These are phyloP conservation scores for Sarcodon sp. DNA, from an alignment of 768 basidiomycete species.

Conservation along the genomic window DNA sequence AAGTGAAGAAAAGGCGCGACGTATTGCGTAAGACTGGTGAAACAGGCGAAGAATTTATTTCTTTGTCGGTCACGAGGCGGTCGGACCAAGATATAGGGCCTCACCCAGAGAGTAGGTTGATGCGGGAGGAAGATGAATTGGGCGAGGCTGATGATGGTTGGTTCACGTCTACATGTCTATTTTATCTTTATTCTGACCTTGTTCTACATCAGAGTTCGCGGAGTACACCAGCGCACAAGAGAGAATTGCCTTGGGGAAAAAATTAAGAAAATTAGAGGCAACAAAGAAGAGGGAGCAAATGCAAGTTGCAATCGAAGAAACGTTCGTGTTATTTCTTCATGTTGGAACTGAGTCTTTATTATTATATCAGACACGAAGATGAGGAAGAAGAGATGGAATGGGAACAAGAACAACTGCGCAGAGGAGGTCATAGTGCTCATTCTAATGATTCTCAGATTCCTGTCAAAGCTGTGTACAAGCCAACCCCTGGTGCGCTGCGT, in stretches of 20 bases:
- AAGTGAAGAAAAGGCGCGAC: conserved; percentile 68
- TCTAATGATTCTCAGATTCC: conserved; percentile 21
- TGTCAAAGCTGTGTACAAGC: conserved; percentile 49
- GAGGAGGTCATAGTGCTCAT: conserved; percentile 47
- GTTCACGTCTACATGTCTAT: conserved; percentile 7
- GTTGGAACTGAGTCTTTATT: conserved; percentile 1
- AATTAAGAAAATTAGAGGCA: conserved; percentile 61
- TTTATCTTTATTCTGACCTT: not conserved
- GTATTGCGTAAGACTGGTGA: conserved; percentile 39
- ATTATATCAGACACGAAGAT: conserved; percentile 46
- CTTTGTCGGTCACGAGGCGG: conserved; percentile 52
- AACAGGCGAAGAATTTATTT: conserved; percentile 61
- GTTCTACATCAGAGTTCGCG: conserved; percentile 47
- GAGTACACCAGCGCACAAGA: conserved; percentile 85
- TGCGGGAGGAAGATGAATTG: conserved; percentile 79
- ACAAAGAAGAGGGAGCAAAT: conserved; percentile 54
- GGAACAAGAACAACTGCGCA: conserved; percentile 73
- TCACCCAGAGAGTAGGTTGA: conserved; percentile 72
- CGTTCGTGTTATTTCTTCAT: conserved; percentile 29
- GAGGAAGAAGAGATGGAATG: conserved; percentile 81
- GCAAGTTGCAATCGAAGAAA: conserved; percentile 73
- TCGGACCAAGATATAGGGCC: conserved; percentile 44
- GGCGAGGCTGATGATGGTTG: conserved; percentile 83
- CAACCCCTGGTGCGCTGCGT: conserved; percentile 50
- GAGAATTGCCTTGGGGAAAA: conserved; percentile 76